phyloP scores from a whole-genome alignment of 2,329 filamentous ascomycete genomes.

The Lachnellula cervina region DNA sequence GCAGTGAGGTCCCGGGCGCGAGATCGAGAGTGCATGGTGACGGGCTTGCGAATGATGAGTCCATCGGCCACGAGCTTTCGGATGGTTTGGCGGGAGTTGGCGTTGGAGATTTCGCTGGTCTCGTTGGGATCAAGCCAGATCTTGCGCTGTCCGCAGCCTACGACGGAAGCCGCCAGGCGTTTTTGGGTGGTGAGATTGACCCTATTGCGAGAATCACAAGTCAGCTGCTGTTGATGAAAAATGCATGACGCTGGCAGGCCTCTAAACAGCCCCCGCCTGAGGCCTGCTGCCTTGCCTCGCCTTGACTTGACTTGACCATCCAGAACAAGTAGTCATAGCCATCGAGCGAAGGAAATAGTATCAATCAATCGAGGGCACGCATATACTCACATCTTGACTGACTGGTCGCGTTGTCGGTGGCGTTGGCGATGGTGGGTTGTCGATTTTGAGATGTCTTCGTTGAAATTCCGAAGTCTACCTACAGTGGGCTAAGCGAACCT shows the following conservation, averaged over 20 bases:
- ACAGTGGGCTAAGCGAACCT: too few relatives aligned
- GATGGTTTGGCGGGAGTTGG: slow-evolving; percentile 99
- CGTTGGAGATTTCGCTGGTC: slow-evolving; percentile 98
- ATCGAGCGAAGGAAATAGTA: too few relatives aligned
- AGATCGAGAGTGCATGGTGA: slow-evolving; percentile 98
- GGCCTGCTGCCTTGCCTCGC: neutral
- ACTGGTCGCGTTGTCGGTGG: slow-evolving; percentile 28
- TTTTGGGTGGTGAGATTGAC: slow-evolving; percentile 99
- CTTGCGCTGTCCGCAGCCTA: slow-evolving; percentile 99
- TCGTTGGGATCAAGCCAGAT: slow-evolving; percentile 99
- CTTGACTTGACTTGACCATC: too few relatives aligned
- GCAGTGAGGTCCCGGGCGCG: slow-evolving; percentile 93
- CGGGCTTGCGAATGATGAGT: slow-evolving; percentile 99
- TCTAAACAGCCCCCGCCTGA: neutral
- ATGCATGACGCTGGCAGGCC: slow-evolving; percentile 14
- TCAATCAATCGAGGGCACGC: neutral
- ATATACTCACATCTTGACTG: slow-evolving; percentile 29
- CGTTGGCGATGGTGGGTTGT: slow-evolving; percentile 29
- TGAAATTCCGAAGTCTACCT: slow-evolving; percentile 2
- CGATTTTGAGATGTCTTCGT: slow-evolving; percentile 15
- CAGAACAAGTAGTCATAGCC: too few relatives aligned
- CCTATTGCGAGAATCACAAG: slow-evolving; percentile 51
- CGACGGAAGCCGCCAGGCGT: slow-evolving; percentile 97
- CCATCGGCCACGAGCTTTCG: slow-evolving; percentile 99
- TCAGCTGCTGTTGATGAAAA: slow-evolving; percentile 18